Conservation (phyloP, 2,329 filamentous ascomycete species). For the Fusarium pseudonygamai region DNA sequence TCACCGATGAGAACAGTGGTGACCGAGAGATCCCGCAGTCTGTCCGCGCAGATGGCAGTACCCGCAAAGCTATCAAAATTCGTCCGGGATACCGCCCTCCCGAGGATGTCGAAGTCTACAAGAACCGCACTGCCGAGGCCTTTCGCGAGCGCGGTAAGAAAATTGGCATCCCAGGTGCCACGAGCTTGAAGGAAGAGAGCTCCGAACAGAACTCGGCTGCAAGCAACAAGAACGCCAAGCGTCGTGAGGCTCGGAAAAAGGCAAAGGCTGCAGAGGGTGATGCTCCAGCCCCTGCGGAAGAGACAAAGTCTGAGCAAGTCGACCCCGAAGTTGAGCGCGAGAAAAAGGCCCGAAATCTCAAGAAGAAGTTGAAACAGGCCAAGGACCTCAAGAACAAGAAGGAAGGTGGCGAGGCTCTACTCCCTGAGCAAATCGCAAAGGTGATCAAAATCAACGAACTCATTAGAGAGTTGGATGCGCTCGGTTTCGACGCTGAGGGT, state of each 20-base stretch:
- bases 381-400: conserved; percentile 92
- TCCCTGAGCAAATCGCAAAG: conserved; percentile 97
- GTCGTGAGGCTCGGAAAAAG: conserved; percentile 65
- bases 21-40: conserved; percentile 91
- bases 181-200: conserved; percentile 62
- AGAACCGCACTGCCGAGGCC: conserved; percentile 86
- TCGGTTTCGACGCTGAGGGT: conserved; percentile 85
- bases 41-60: conserved; percentile 84
- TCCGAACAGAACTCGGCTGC: conserved; percentile 58
- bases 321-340: conserved; percentile 83
- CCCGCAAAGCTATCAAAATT: conserved; percentile 94
- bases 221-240: conserved; percentile 88
- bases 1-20: conserved; percentile 78
- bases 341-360: conserved; percentile 90
- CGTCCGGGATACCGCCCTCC: conserved; percentile 92
- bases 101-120: conserved; percentile 96
- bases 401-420: conserved; percentile 80
- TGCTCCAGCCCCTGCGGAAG: conserved; percentile 2
- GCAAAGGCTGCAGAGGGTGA: conserved; percentile 69
- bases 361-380: conserved; percentile 95
- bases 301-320: conserved; percentile 53
- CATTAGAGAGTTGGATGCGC: conserved; percentile 82
- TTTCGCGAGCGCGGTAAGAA: conserved; percentile 78
- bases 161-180: conserved; percentile 76
- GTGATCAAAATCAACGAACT: conserved; percentile 97